Percentiles rank a stretch among this genome's conserved stretches.
phyloP scores from a whole-genome alignment of 139 green algal genomes.

The Chlorella sp. region DNA sequence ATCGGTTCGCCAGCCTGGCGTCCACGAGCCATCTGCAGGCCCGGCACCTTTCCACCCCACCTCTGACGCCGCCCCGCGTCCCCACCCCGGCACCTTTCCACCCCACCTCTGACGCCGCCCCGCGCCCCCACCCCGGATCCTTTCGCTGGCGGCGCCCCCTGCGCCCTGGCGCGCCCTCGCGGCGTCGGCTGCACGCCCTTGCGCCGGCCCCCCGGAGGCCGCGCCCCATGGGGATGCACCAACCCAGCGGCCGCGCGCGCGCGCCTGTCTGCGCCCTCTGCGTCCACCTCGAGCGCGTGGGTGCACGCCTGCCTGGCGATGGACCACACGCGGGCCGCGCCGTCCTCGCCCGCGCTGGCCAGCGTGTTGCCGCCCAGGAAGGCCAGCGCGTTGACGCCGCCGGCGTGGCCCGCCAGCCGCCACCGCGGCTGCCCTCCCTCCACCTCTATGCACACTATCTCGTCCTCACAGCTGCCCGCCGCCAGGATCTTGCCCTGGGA shows the following conservation, averaged over 20 bases:
- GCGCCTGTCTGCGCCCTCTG: slow-evolving; percentile 23
- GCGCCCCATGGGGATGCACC: no score
- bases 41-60: not conserved
- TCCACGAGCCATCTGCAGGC: not conserved
- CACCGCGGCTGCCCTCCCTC: slow-evolving; percentile 12
- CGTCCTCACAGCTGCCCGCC: slow-evolving; percentile 19
- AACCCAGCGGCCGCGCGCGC: no score
- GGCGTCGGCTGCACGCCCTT: no score
- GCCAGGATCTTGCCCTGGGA: slow-evolving; percentile 33
- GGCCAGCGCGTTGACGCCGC: slow-evolving; percentile 28
- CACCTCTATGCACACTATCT: slow-evolving; percentile 17
- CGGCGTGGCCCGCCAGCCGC: slow-evolving; percentile 16
- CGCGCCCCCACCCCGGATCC: not conserved
- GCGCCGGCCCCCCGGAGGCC: no score
- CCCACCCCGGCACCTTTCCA: not conserved
- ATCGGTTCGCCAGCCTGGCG: not conserved
- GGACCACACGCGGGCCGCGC: slow-evolving; percentile 22
- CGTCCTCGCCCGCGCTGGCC: slow-evolving; percentile 30
- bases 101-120: not conserved
- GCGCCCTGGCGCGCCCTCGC: no score
- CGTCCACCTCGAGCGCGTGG: slow-evolving; percentile 19
- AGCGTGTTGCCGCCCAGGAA: slow-evolving; percentile 28
- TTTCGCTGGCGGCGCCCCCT: no score
- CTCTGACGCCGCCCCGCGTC: not conserved
- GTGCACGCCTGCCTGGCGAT: slow-evolving; percentile 5